A percentile compares a stretch with the other conserved stretches of the same genome.
Conservation (phyloP, 2,329 filamentous ascomycete species). For the Fusarium avenaceum region DNA sequence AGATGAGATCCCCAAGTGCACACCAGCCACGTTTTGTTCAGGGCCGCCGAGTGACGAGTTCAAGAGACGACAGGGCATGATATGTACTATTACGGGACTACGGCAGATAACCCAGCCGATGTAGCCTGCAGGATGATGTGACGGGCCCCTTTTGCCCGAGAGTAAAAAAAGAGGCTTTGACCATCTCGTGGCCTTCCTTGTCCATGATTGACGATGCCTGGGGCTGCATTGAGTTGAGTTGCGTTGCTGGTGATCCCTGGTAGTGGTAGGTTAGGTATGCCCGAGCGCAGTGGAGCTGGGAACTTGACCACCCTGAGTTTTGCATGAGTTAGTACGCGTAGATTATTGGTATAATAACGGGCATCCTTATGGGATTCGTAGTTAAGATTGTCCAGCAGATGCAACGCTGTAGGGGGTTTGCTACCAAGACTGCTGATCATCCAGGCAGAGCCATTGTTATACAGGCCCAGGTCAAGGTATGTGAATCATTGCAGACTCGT, state of each 20-base stretch:
- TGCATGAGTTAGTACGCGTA: conserved; percentile 2
- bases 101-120: conserved; percentile 1
- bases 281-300: conserved; percentile 9
- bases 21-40: not conserved
- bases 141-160: conserved; percentile 15
- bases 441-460: not conserved
- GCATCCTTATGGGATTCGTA: not conserved
- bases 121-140: conserved; percentile 14
- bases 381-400: not conserved
- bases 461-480: not conserved
- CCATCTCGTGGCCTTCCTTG: conserved; percentile 23
- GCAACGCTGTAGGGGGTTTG: not conserved
- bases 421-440: not conserved
- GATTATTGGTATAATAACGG: not conserved
- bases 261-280: not conserved
- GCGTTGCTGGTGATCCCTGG: not conserved
- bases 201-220: conserved; percentile 3
- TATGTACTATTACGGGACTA: not conserved
- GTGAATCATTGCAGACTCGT: not conserved
- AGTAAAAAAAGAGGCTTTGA: conserved; percentile 16
- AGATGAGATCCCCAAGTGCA: conserved; percentile 2
- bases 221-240: not conserved
- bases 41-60: not conserved
- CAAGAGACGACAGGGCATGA: conserved; percentile 1
- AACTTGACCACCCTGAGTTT: not conserved